Evolutionary conservation across 495 filamentous ascomycete species (phyloP), one percentile per base, ranked within the genome.

Genomic region (Pseudevernia furfuracea): DNA sequence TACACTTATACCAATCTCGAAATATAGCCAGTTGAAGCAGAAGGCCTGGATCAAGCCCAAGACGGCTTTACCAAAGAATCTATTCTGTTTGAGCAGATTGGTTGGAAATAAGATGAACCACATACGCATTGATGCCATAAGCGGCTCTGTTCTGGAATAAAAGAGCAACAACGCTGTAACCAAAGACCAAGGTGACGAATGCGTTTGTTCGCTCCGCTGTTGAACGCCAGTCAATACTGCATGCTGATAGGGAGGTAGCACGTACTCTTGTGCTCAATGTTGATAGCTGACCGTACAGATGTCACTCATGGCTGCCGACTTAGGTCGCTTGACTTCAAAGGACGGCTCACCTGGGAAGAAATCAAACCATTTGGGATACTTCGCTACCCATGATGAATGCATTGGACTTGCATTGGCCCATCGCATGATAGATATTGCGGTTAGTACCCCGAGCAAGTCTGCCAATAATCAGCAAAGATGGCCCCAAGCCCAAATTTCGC

Each of bases 21-120:
- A 86, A 69, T 86, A 86, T 19, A 86, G 73, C 83, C 83, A 85
- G 69, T 85, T 85, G 74, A 85, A 85, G 62, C 76, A 72, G 67
- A 83, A 86, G 3, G 82, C 82, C 67, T 85, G 83, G 19, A 83
- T 72, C 1, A 86, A 69, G 10, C 81, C 83, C 21, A 86, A 71
- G 14, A 81, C 70, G 6, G 82, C 82, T 67, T 86, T 86, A 19
- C 83, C 83, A 52, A 82, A 80, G 72, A 84, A 84, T 19, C 61
- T 63, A 37, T 10, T 32, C 17, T 23, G 23, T 8, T 10, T 55
- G 28, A 43, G 52, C 28, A 34, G 36, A 32, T 14, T 23, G 28
- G 15, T 14, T 19, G 25, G 28, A 34, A 19, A 14, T 7, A 28
- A 28, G 9, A 32, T 21, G 25, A 41, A 39, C 11, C 10, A n/a